Conservation (phyloP, 139 green algal genomes). For the Coelastrella sp. region DNA sequence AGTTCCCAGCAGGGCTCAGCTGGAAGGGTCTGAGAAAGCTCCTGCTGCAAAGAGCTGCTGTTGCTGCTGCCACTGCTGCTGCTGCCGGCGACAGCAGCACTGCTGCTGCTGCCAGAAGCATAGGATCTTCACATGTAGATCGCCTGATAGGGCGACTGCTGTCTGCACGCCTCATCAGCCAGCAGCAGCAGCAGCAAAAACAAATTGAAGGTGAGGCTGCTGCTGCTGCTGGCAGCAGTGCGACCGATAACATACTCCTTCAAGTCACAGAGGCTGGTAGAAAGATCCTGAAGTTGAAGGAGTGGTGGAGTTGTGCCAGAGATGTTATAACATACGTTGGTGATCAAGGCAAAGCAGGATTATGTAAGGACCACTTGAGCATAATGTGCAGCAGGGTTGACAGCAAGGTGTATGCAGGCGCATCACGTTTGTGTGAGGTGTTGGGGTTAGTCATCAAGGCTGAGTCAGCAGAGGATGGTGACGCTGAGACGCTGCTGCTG, state of each 20-base stretch:
- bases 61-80: neutral
- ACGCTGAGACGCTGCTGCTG: too few species aligned
- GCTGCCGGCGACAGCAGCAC: neutral
- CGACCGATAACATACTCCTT: neutral
- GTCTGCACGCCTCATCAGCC: neutral
- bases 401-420: neutral
- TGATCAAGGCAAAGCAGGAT: neutral
- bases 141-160: neutral
- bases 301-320: neutral
- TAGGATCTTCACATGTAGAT: neutral
- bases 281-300: neutral
- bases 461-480: neutral
- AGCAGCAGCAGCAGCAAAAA: constrained; percentile 4
- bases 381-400: neutral
- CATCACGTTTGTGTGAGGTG: neutral
- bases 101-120: neutral
- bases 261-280: neutral
- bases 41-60: neutral
- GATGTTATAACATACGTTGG: neutral
- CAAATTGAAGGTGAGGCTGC: neutral
- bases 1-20: neutral
- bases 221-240: neutral
- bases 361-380: neutral
- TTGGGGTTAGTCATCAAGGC: neutral
- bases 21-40: neutral